phyloP scores from a whole-genome alignment of 2,329 filamentous ascomycete genomes.

The Trichoderma atrobrunneum region DNA sequence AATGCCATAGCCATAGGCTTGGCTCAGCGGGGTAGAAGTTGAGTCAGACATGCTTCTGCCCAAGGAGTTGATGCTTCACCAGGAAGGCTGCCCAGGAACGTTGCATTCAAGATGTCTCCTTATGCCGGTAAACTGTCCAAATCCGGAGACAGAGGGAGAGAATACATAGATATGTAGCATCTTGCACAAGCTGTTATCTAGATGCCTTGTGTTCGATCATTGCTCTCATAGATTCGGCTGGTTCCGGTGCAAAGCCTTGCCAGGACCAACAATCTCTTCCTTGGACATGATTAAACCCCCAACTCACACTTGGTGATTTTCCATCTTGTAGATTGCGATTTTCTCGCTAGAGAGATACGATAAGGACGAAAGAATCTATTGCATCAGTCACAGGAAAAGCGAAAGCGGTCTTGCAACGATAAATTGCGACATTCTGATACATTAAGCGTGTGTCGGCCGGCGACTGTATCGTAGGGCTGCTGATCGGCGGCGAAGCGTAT shows the following conservation, averaged over 20 bases:
- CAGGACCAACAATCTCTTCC: neutral
- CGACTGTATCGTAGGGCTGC: conserved; percentile 1
- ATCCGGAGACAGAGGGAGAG: neutral
- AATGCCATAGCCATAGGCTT: conserved; percentile 74
- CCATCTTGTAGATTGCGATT: neutral
- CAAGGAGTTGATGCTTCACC: neutral
- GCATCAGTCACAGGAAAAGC: neutral
- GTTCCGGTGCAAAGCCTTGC: neutral
- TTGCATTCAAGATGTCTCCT: neutral
- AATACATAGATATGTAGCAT: neutral
- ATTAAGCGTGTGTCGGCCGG: neutral
- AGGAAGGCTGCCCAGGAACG: neutral
- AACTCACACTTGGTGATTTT: neutral
- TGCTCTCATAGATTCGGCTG: neutral
- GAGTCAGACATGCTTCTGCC: conserved; percentile 8
- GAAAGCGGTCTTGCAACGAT: neutral
- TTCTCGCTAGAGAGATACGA: neutral
- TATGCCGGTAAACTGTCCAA: neutral
- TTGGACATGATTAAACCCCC: neutral
- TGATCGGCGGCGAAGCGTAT: neutral
- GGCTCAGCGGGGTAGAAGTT: conserved; percentile 41
- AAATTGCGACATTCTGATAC: neutral
- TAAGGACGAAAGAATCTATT: neutral
- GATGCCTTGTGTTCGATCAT: neutral
- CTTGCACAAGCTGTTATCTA: neutral